A percentile compares a stretch with the other conserved stretches of the same genome.
Evolutionary conservation across 78 protist species (phyloP).

Genomic region (Dictyostelium citrinum): DNA sequence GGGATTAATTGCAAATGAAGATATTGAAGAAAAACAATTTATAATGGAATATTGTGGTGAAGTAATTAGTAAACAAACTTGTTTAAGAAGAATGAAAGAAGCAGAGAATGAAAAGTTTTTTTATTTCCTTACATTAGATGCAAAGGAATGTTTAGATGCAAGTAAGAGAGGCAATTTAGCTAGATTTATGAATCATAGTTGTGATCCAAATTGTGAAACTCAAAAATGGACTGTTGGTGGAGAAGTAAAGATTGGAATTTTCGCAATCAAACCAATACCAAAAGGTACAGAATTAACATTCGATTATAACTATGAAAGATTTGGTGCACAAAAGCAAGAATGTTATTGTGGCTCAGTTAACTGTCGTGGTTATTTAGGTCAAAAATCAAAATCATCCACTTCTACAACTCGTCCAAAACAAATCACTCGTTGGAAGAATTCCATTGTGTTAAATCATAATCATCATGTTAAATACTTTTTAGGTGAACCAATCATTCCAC

Average conservation of each 20-base stretch:
- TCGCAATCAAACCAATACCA: conserved; percentile 65
- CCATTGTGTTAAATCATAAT: neutral
- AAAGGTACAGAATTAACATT: conserved; percentile 85
- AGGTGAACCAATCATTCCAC: neutral
- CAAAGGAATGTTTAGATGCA: conserved; percentile 81
- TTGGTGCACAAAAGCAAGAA: conserved; percentile 58
- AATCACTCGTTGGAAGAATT: neutral
- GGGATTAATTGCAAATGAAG: conserved; percentile 69
- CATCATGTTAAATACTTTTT: neutral
- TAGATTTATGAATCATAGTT: conserved; percentile 85
- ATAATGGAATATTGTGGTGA: conserved; percentile 90
- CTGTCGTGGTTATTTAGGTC: conserved; percentile 73
- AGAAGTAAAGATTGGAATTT: conserved; percentile 86
- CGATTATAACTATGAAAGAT: conserved; percentile 89
- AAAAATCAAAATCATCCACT: neutral
- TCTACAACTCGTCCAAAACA: neutral
- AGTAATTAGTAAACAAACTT: conserved; percentile 41
- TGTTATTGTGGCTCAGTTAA: conserved; percentile 77
- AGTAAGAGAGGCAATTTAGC: conserved; percentile 77
- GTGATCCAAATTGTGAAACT: conserved; percentile 88
- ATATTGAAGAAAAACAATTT: conserved; percentile 42
- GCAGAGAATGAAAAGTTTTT: conserved; percentile 61
- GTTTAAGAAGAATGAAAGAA: conserved; percentile 35
- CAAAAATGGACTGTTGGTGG: conserved; percentile 88
- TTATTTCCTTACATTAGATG: conserved; percentile 74